Conservation (phyloP, 2,329 filamentous ascomycete species). For the Fusarium circinatum region DNA sequence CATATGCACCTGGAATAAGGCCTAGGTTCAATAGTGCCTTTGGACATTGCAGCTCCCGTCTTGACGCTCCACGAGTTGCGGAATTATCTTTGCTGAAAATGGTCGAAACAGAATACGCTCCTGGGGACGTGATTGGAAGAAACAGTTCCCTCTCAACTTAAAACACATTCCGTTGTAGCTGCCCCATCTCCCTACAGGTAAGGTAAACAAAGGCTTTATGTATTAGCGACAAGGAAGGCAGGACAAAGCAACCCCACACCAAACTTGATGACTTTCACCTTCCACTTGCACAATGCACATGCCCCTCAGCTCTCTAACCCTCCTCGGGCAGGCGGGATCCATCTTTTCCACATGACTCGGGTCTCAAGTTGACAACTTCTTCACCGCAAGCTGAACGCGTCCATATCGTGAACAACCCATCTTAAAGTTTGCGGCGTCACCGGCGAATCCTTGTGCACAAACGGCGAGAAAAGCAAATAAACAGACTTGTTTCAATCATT, state of each 20-base stretch:
- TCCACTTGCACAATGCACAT: not conserved
- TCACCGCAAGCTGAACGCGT: conserved; percentile 8
- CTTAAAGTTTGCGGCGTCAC: not conserved
- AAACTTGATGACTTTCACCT: not conserved
- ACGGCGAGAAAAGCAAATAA: not conserved
- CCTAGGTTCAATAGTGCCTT: not conserved
- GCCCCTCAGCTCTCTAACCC: conserved; percentile 5
- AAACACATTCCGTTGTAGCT: not conserved
- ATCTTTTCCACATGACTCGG: conserved; percentile 9
- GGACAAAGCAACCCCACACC: not conserved
- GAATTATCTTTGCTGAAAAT: not conserved
- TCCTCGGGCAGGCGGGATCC: conserved; percentile 10
- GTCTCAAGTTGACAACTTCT: conserved; percentile 3
- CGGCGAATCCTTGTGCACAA: not conserved
- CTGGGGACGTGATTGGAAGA: not conserved
- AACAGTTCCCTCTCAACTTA: not conserved
- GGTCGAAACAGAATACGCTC: not conserved
- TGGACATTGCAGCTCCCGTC: not conserved
- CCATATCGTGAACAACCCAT: not conserved
- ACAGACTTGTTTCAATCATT: not conserved
- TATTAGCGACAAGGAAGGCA: not conserved
- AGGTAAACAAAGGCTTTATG: not conserved
- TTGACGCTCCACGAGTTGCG: not conserved
- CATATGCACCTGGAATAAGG: not conserved
- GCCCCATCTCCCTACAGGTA: not conserved